Percentiles rank a stretch among this genome's conserved stretches.
Evolutionary conservation across 2,329 filamentous ascomycete species (phyloP).

Genomic region (Fonsecaea multimorphosa): DNA sequence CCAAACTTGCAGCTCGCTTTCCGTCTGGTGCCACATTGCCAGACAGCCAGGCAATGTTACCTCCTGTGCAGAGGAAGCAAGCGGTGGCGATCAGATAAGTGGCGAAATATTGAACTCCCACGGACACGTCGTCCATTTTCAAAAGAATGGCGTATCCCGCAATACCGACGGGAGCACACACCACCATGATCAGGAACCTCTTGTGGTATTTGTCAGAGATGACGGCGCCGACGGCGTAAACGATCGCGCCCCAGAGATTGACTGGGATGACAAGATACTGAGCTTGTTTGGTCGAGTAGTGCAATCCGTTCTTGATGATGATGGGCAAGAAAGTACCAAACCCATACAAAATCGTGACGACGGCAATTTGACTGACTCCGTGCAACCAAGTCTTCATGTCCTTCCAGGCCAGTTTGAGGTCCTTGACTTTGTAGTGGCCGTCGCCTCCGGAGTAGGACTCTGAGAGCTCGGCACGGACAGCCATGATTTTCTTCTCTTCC

Average conservation of each 20-base stretch:
- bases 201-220: slow-evolving; percentile 43
- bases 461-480: slow-evolving; percentile 45
- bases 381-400: slow-evolving; percentile 46
- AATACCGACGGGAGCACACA: slow-evolving; percentile 44
- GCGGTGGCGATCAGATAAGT: slow-evolving; percentile 42
- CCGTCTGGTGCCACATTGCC: slow-evolving; percentile 43
- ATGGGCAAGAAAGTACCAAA: slow-evolving; percentile 63
- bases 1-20: slow-evolving; percentile 48
- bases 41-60: slow-evolving; percentile 41
- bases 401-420: slow-evolving; percentile 41
- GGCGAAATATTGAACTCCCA: slow-evolving; percentile 42
- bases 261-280: slow-evolving; percentile 49
- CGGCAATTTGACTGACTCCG: slow-evolving; percentile 44
- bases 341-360: slow-evolving; percentile 46
- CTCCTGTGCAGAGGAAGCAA: slow-evolving; percentile 45
- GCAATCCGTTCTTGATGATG: slow-evolving; percentile 60
- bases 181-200: slow-evolving; percentile 46
- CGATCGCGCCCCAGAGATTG: slow-evolving; percentile 43
- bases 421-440: slow-evolving; percentile 42
- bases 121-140: slow-evolving; percentile 35
- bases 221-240: slow-evolving; percentile 41
- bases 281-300: slow-evolving; percentile 53
- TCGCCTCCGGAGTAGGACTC: slow-evolving; percentile 39
- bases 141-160: slow-evolving; percentile 46
- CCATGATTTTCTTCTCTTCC: slow-evolving; percentile 44